Evolutionary conservation across 2,329 filamentous ascomycete species (phyloP).

Genomic region (Ambrosiella xylebori): DNA sequence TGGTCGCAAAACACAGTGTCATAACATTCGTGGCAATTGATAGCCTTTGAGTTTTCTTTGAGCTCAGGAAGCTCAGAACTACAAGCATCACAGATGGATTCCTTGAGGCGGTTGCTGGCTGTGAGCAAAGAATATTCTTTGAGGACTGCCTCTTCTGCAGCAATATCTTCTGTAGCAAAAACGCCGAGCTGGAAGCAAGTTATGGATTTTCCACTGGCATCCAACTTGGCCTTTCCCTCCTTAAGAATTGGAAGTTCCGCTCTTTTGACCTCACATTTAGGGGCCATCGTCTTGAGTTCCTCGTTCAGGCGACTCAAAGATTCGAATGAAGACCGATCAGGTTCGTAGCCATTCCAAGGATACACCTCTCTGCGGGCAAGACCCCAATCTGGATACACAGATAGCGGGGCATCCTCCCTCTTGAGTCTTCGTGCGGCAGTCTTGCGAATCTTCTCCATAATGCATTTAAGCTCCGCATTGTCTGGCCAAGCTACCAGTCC

Average conservation of each 20-base stretch:
- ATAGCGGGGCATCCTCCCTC: conserved; percentile 28
- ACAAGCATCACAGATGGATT: conserved; percentile 79
- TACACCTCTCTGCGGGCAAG: conserved; percentile 54
- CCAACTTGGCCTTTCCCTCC: conserved; percentile 32
- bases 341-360: conserved; percentile 50
- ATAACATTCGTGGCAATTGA: conserved; percentile 42
- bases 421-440: conserved; percentile 33
- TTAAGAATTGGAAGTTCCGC: conserved; percentile 59
- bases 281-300: conserved; percentile 50
- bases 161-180: conserved; percentile 70
- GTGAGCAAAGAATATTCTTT: conserved; percentile 74
- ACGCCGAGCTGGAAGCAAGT: conserved; percentile 69
- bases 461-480: conserved; percentile 38
- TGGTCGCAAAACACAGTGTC: conserved; percentile 51
- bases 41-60: conserved; percentile 14
- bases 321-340: conserved; percentile 52
- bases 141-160: conserved; percentile 58
- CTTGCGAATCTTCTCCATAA: conserved; percentile 35
- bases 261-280: conserved; percentile 64
- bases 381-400: conserved; percentile 50
- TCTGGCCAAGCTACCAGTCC: conserved; percentile 38
- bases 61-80: conserved; percentile 41
- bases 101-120: conserved; percentile 74
- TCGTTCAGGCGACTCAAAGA: conserved; percentile 57
- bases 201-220: conserved; percentile 29